These are phyloP conservation scores for Lasiodiplodia citricola DNA, from an alignment of 2,329 filamentous ascomycete species.

Conservation along the genomic window DNA sequence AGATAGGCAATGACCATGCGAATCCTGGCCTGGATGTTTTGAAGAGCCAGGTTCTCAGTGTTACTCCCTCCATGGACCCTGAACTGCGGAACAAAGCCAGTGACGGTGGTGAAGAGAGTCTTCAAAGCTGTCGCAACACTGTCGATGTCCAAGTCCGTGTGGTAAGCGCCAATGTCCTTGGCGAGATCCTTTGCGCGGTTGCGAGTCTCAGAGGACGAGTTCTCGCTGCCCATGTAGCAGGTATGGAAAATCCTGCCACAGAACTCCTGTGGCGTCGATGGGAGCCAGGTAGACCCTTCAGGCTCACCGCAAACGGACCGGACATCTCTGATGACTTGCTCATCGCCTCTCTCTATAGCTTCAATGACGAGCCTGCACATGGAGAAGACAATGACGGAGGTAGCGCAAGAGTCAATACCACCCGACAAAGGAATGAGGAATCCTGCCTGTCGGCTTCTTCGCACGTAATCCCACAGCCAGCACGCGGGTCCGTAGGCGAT, in stretches of 20 bases:
- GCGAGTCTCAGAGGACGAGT: conserved; percentile 70
- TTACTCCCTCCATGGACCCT: conserved; percentile 67
- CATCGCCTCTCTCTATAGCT: conserved; percentile 56
- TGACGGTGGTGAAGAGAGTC: conserved; percentile 62
- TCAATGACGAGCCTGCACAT: conserved; percentile 64
- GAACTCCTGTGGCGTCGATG: conserved; percentile 64
- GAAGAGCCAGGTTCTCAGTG: conserved; percentile 68
- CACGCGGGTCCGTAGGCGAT: conserved; percentile 69
- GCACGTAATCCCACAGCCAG: conserved; percentile 70
- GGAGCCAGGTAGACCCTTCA: conserved; percentile 55
- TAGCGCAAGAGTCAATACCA: conserved; percentile 66
- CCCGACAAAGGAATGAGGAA: conserved; percentile 64
- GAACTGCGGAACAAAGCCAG: conserved; percentile 66
- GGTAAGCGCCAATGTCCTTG: conserved; percentile 70
- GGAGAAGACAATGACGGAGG: conserved; percentile 54
- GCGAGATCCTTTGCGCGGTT: conserved; percentile 67
- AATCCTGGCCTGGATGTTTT: conserved; percentile 70
- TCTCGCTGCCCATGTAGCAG: conserved; percentile 71
- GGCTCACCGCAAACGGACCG: conserved; percentile 58
- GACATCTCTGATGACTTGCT: conserved; percentile 61
- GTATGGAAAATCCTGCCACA: conserved; percentile 64
- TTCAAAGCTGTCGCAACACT: conserved; percentile 65
- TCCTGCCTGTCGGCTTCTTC: conserved; percentile 58
- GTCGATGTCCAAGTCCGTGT: conserved; percentile 77
- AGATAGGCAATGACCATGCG: conserved; percentile 71